Evolutionary conservation across 805 yeast genomes (phyloP).

Genomic region (Candida awuae): DNA sequence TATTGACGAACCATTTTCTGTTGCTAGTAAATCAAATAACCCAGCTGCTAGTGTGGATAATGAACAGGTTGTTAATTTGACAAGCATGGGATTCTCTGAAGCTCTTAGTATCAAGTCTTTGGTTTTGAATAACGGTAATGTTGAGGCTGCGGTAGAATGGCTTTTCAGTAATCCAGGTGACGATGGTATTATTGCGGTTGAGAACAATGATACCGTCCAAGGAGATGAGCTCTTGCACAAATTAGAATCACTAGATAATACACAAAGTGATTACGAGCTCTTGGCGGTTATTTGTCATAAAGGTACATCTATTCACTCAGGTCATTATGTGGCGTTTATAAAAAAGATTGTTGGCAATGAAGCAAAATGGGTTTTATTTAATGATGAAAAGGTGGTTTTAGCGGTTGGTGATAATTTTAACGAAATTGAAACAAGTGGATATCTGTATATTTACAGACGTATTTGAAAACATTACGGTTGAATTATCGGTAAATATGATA

Average conservation of each 20-base stretch:
- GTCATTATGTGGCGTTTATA: constrained; percentile 82
- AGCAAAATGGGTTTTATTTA: constrained; percentile 66
- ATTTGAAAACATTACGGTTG: no score
- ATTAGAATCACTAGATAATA: constrained; percentile 2
- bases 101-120: constrained; percentile 70
- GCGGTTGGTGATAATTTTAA: constrained; percentile 36
- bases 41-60: constrained; percentile 4
- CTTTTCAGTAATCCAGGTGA: constrained; percentile 76
- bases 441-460: constrained; percentile 36
- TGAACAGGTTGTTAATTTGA: constrained; percentile 40
- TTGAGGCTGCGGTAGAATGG: constrained; percentile 86
- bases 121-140: constrained; percentile 45
- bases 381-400: constrained; percentile 80
- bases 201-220: constrained; percentile 3
- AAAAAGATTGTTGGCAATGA: constrained; percentile 35
- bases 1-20: constrained; percentile 54
- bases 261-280: constrained; percentile 33
- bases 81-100: constrained; percentile 70
- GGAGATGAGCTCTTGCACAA: constrained; percentile 11
- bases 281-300: constrained; percentile 77
- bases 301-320: constrained; percentile 83
- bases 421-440: constrained; percentile 41
- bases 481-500: no score
- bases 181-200: constrained; percentile 45
- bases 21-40: constrained; percentile 5